Evolutionary conservation across 768 basidiomycete genomes (phyloP), one percentile per base, ranked within the genome.

Genomic region (Tephrocybe sp.): DNA sequence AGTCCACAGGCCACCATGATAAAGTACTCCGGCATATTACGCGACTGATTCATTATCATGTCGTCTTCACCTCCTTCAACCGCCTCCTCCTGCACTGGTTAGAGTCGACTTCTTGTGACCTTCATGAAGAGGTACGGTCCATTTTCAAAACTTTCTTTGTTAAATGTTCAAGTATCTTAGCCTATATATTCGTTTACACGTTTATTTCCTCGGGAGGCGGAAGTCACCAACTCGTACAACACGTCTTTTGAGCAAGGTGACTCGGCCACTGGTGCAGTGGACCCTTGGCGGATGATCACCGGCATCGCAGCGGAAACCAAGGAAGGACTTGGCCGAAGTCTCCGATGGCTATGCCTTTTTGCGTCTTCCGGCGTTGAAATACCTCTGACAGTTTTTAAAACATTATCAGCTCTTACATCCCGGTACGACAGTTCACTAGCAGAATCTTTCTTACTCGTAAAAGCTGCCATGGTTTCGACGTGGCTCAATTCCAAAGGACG

Each of bases 331-430:
- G 59, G 66, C 18, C 72, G 69, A 26, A 74, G 77, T 31, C 62
- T 89, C 28, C 69, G 70, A 36, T 87, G 85, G 82, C 73, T 91
- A 16, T 73, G 74, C 35, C 64, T 84, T 35, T 72, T 88, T 57
- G 75, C 84, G 19, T 70, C 72, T 40, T 86, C 87, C 6, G 87
- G 84, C 2, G 75, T 88, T 22, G 80, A 84, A 31, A 73, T 90
- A 26, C 77, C 87, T 2, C 66, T 75, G 5, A 47, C 69, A 3
- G 74, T 74, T 4, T 82, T 84, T 56, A 63, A 67, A 22, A 76
- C 75, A 30, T 77, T 84, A 38, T 69, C 74, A 4, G 53, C 64
- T 8, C 61, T 79, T 16, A 69, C 77, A 5, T 60, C 61, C 11
- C 60, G 69, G 21, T 73, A 69, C 39, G 58, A 69, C 6, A 60